Evolutionary conservation across 139 green algal species (phyloP), one percentile per base, ranked within the genome.

Genomic region (Choricystis sp.): DNA sequence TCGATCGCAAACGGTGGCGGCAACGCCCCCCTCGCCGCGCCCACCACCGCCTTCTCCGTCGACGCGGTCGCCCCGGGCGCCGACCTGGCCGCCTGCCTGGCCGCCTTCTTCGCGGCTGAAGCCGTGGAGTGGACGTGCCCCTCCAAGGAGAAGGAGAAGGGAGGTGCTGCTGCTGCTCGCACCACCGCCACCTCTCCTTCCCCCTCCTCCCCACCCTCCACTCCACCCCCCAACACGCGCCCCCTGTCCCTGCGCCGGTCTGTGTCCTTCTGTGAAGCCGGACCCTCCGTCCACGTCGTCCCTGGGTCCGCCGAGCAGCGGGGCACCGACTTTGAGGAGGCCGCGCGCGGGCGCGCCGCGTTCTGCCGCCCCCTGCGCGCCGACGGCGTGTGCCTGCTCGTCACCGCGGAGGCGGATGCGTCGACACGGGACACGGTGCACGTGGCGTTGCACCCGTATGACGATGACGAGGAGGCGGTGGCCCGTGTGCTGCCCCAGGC

Each of bases 301-400:
- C 79, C 79, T 0, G 79, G 79, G 55, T 79, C 69, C 52, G 49
- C 64, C 16, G 79, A 85, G 66, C 79, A 85, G 71, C 71, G 79
- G 0, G 79, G 79, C 21, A 80, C 74, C n/a, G 63, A 78, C 60
- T 69, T 74, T 23, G 23, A 63, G 31, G 61, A 64, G 26, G 77
- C 77, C 26, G 29, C 79, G 49, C 26, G 68, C 24, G 78, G 78
- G 5, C 26, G 64, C 4, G 56, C 59, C 27, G 68, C 67, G 14
- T 84, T 82, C 66, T 74, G 55, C 64, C 69, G 72, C 59, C 66
- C 66, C 26, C 28, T 71, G 21, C 60, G 28, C 56, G 2, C 49
- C 25, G 52, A 49, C 23, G 66, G 23, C 23, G 66, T 48, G 5
- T 61, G 21, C 48, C 48, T 65, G 66, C 59, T 71, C 59, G 48